These are phyloP conservation scores for Fusarium armeniacum DNA, from an alignment of 2,329 filamentous ascomycete species.

Conservation along the genomic window DNA sequence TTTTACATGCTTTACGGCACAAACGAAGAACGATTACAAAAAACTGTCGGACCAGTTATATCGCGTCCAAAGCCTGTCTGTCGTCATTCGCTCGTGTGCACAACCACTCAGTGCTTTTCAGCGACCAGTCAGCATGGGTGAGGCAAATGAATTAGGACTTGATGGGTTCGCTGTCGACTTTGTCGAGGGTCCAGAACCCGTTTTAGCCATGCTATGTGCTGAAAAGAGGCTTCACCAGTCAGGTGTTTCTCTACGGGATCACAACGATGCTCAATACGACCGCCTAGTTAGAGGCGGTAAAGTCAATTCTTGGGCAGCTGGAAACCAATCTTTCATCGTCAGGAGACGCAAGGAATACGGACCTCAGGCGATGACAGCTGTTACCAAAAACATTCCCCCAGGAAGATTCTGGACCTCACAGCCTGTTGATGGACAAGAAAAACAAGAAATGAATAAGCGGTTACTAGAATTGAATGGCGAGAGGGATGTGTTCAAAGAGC, in stretches of 20 bases:
- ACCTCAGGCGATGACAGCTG: constrained; percentile 77
- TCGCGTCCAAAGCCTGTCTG: constrained; percentile 73
- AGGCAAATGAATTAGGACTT: constrained; percentile 74
- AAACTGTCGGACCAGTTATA: constrained; percentile 77
- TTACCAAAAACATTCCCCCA: constrained; percentile 69
- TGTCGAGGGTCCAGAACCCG: constrained; percentile 82
- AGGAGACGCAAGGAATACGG: constrained; percentile 85
- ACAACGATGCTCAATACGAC: constrained; percentile 77
- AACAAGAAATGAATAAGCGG: constrained; percentile 70
- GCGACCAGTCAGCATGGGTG: constrained; percentile 66
- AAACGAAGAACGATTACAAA: constrained; percentile 80
- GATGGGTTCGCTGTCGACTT: constrained; percentile 86
- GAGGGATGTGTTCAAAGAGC: constrained; percentile 52
- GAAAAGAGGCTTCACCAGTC: constrained; percentile 77
- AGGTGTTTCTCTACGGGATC: constrained; percentile 73
- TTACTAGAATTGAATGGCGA: constrained; percentile 61
- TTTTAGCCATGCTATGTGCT: constrained; percentile 89
- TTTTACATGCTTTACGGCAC: constrained; percentile 79
- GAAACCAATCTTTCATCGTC: constrained; percentile 73
- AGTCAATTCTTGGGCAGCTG: constrained; percentile 79
- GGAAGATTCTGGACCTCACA: constrained; percentile 83
- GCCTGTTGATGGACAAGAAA: constrained; percentile 77
- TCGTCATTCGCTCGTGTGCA: constrained; percentile 77
- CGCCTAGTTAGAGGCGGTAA: constrained; percentile 69
- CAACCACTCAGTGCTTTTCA: constrained; percentile 68